Percentiles rank a stretch among this genome's conserved stretches.
phyloP scores from a whole-genome alignment of 352 stramenopile genomes.

The Pythium graminicola region DNA sequence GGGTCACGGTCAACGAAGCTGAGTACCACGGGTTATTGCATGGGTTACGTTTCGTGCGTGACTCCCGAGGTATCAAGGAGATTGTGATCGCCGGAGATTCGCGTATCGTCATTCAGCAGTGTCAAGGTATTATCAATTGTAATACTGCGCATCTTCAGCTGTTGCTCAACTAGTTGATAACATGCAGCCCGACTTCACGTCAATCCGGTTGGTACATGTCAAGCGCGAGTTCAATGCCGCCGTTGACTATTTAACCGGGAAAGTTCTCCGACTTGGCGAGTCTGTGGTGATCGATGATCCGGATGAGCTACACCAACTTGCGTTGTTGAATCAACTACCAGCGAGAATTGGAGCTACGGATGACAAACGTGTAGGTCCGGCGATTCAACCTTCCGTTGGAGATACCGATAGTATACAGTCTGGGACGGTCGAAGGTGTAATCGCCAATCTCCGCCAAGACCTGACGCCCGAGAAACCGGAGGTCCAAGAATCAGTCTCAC shows the following conservation, averaged over 20 bases:
- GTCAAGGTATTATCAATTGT: conserved; percentile 8
- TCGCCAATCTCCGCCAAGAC: too few species aligned
- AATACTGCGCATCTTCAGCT: conserved; percentile 15
- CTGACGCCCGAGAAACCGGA: too few species aligned
- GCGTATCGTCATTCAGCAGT: conserved; percentile 12
- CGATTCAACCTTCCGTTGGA: background rate
- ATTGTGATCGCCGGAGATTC: conserved; percentile 1
- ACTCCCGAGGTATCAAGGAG: background rate
- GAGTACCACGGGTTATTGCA: conserved; percentile 16
- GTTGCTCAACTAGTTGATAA: conserved; percentile 3
- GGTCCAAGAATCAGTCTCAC: too few species aligned
- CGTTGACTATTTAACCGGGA: conserved; percentile 9
- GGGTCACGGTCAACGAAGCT: conserved; percentile 17
- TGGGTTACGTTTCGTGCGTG: background rate
- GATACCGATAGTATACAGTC: too few species aligned
- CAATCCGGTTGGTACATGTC: conserved; percentile 11
- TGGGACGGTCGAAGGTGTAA: too few species aligned
- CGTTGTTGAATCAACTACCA: conserved; percentile 1
- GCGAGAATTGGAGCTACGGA: background rate
- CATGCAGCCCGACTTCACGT: conserved; percentile 1
- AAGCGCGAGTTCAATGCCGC: conserved; percentile 23
- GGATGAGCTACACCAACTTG: background rate
- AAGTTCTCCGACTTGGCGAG: background rate
- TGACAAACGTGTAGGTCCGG: background rate
- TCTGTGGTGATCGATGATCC: background rate